Conservation (phyloP, 1,284 basidiomycete species). For the Mycena sp. region DNA sequence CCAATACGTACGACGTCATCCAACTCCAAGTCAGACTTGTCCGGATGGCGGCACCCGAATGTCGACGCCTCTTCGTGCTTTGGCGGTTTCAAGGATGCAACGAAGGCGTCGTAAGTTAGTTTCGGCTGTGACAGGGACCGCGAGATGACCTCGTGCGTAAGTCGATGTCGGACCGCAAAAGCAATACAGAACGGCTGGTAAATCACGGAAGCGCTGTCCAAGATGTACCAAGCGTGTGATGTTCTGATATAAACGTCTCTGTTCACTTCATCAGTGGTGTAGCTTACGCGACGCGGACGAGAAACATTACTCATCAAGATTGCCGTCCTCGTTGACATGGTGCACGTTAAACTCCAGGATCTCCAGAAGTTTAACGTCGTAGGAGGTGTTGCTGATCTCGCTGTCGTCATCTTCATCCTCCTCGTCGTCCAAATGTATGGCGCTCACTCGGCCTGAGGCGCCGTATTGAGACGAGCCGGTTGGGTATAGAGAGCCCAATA, state of each 20-base stretch:
- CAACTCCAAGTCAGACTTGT: not conserved
- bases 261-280: not conserved
- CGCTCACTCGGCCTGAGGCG: constrained; percentile 2
- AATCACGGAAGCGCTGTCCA: not conserved
- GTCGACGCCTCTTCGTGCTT: too few species aligned
- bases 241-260: constrained; percentile 24
- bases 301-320: constrained; percentile 10
- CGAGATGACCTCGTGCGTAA: constrained; percentile 2
- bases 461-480: not conserved
- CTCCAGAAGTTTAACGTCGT: constrained; percentile 1
- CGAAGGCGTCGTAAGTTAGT: not conserved
- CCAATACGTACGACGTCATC: constrained; percentile 14
- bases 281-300: not conserved
- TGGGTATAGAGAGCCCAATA: not conserved
- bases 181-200: constrained; percentile 15
- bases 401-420: constrained; percentile 2
- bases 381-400: not conserved
- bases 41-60: too few species aligned
- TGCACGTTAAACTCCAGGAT: constrained; percentile 4
- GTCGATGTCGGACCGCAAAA: not conserved
- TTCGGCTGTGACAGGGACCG: not conserved
- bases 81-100: not conserved
- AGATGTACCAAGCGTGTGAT: constrained; percentile 21
- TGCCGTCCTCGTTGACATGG: not conserved
- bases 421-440: constrained; percentile 1